phyloP scores from a whole-genome alignment of 2,329 filamentous ascomycete genomes.

The Beauveria caledonica region DNA sequence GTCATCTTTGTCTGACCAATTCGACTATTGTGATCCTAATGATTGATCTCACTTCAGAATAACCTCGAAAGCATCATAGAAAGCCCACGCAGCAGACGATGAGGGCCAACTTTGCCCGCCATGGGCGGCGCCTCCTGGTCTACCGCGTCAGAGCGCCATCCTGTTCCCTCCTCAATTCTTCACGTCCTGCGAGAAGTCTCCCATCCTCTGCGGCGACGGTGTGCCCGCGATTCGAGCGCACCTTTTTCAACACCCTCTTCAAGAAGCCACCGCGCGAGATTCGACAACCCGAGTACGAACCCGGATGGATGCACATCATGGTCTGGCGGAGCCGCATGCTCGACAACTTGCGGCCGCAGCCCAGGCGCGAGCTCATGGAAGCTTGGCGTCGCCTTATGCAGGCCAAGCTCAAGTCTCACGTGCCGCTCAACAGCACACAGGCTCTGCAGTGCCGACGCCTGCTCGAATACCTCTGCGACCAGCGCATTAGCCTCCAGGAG shows the following conservation, averaged over 20 bases:
- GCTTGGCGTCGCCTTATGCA: constrained; percentile 59
- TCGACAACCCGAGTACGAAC: constrained; percentile 56
- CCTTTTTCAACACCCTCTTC: constrained; percentile 55
- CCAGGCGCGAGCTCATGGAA: constrained; percentile 51
- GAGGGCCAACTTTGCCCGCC: constrained; percentile 37
- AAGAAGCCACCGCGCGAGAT: constrained; percentile 49
- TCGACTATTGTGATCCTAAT: neutral
- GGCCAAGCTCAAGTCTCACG: constrained; percentile 39
- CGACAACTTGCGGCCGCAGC: constrained; percentile 57
- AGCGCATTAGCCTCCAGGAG: constrained; percentile 9
- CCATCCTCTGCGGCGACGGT: constrained; percentile 18
- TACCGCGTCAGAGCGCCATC: constrained; percentile 25
- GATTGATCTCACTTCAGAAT: neutral
- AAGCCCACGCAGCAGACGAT: constrained; percentile 18
- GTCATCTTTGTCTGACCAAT: neutral
- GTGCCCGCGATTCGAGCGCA: constrained; percentile 23
- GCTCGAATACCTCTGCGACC: constrained; percentile 47
- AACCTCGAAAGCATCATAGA: neutral
- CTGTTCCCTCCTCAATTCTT: constrained; percentile 23
- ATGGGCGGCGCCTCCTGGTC: constrained; percentile 34
- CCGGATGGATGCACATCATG: constrained; percentile 64
- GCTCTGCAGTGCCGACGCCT: constrained; percentile 48
- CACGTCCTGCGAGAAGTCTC: constrained; percentile 17
- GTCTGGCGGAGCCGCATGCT: constrained; percentile 56
- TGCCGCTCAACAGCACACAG: constrained; percentile 56